Evolutionary conservation across 2,329 filamentous ascomycete genomes (phyloP), one percentile per base, ranked within the genome.

Genomic region (Gliomastix tumulicola): DNA sequence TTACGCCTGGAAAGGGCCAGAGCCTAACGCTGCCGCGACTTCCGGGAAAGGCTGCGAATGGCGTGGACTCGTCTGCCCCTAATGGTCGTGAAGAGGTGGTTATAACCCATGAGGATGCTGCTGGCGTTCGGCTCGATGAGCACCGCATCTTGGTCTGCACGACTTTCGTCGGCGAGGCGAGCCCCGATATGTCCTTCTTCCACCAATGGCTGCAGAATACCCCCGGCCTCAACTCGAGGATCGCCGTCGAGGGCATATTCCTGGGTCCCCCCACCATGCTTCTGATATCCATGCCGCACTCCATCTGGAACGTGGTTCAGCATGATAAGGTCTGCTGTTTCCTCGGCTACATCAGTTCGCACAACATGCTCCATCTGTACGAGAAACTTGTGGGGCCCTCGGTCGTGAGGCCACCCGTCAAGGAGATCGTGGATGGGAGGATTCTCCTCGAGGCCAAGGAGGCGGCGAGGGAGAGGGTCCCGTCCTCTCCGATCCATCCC

Each of bases 271-370:
- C 78, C 2, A 82, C 79, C 0, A 79, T 82, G 63, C 58, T 82
- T 8, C 60, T 82, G 21, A 76, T 82, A 37, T 82, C 78, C 5
- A 82, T 82, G 73, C 76, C 78, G 5, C 66, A 73, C 39, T 66
- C 69, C 6, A 66, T 82, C 12, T 82, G 76, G 75, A 76, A 72
- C 44, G 66, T 79, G 17, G 73, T 82, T 7, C 74, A 80, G 55
- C 73, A 79, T 41, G 76, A 82, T 44, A 80, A 81, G 48, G 76
- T 81, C 17, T 82, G 78, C 55, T 78, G 73, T 45, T 81, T 78
- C 41, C 51, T 82, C 32, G 79, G 79, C 21, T 77, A 78, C 45
- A 74, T 82, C 45, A 80, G 71, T 46, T 82, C 79, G 1, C 76
- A 79, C 48, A 82, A 82, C 55, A 76, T 82, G 71, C 74, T 76